These are phyloP conservation scores for Pythium biforme DNA, from an alignment of 352 stramenopile genomes.

Conservation along the genomic window DNA sequence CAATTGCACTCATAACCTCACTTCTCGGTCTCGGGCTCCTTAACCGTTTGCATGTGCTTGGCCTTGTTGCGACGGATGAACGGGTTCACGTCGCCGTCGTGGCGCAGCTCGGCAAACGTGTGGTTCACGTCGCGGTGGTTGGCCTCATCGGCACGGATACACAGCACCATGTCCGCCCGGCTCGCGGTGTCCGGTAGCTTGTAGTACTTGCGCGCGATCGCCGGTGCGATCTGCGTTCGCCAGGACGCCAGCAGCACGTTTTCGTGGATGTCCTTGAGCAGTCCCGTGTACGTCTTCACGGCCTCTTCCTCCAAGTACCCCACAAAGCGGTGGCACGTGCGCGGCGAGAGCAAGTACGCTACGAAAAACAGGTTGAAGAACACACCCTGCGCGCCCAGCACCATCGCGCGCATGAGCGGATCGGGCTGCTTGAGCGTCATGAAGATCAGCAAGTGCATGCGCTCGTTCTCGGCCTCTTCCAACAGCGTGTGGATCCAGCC, in stretches of 20 bases:
- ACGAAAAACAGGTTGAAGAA: conserved; percentile 87
- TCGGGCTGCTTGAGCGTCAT: conserved; percentile 87
- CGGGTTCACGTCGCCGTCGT: conserved; percentile 51
- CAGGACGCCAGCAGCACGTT: conserved; percentile 45
- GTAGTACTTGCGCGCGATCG: conserved; percentile 88
- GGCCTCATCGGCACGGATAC: conserved; percentile 84
- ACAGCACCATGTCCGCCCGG: conserved; percentile 82
- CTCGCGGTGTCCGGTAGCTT: conserved; percentile 70
- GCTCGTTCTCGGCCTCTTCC: conserved; percentile 92
- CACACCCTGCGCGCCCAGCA: conserved; percentile 79
- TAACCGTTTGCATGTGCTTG: neutral
- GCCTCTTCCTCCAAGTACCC: conserved; percentile 93
- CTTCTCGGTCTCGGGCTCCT: neutral
- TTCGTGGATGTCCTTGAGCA: conserved; percentile 82
- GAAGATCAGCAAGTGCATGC: conserved; percentile 92
- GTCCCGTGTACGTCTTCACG: conserved; percentile 90
- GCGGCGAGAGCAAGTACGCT: conserved; percentile 87
- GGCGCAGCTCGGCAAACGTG: conserved; percentile 62
- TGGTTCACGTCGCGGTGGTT: conserved; percentile 90
- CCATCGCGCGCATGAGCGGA: conserved; percentile 59
- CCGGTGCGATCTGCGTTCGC: conserved; percentile 60
- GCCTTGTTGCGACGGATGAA: conserved; percentile 20
- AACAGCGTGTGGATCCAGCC: conserved; percentile 91
- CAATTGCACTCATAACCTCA: neutral
- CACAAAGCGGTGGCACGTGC: conserved; percentile 91